Base-by-base conservation (phyloP, 306 rosid species). In the Citrullus amarus region DNA sequence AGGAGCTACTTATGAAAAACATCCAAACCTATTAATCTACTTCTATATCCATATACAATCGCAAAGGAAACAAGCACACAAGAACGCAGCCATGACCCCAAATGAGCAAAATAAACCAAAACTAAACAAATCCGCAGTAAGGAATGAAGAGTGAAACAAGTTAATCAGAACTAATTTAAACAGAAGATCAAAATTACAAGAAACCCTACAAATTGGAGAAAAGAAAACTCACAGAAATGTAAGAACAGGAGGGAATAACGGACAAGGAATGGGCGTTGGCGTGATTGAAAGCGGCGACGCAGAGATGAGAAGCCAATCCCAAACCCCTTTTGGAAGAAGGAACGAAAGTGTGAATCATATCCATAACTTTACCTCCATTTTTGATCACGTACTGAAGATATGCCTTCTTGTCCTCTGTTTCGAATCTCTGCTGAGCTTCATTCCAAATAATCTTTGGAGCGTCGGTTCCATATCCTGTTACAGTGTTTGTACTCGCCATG, bases 311-410 rank as follows among this genome's bases (percentile, higher is more conserved):
- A 48, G 98, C 98, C 85, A 94, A 81, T 16, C 97, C 98, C 53
- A 92, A 69, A 20, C 97, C 97, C 78, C 98, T 81, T 82, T 89
- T 94, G 82, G 95, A 89, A 70, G 97, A 68, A 9, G 98, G 97
- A 0, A 94, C 98, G 41, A 54, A 92, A 75, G 98, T 92, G 85
- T 94, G 98, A 7, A 88, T 83, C 88, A 92, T 84, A 60, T 92
- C 96, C 88, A 94, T 80, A 6, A 87, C 92, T 67, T 84, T 90
- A 2, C 90, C 92, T 11, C 89, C 81, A 0, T 85, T 75, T 55
- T 87, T 81, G 0, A 87, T 15, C 1, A 80, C 88, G 79, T 90
- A 94, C 63, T 88, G 74, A 39, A 91, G 73, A 80, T 90, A 90
- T 11, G 98, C 95, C 63, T 87, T 74, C 87, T 89, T 88, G 88